Conservation (phyloP, 768 basidiomycete genomes). For the Lactifluus volemus region DNA sequence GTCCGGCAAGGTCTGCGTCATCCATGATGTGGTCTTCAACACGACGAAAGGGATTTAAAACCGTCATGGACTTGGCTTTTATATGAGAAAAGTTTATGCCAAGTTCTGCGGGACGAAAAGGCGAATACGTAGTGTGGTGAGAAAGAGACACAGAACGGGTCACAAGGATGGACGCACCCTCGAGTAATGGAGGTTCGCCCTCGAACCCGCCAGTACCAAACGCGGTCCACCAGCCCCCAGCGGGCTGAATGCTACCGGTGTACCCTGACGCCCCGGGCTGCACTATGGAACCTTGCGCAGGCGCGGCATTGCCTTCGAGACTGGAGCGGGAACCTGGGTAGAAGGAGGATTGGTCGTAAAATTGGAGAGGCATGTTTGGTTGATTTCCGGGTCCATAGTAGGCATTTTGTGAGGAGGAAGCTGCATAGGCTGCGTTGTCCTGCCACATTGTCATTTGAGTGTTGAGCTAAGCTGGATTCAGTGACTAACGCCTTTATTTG, state of each 20-base stretch:
- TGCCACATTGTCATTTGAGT: constrained; percentile 55
- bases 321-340: constrained; percentile 70
- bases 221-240: constrained; percentile 88
- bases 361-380: constrained; percentile 56
- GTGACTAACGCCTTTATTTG: not conserved
- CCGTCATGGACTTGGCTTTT: constrained; percentile 86
- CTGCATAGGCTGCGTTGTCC: constrained; percentile 51
- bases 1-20: constrained; percentile 95
- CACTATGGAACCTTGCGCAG: constrained; percentile 43
- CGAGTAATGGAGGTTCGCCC: constrained; percentile 89
- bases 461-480: not conserved
- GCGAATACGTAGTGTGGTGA: not conserved
- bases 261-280: constrained; percentile 42
- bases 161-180: constrained; percentile 49
- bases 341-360: constrained; percentile 58
- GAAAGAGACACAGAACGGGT: not conserved
- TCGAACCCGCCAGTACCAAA: constrained; percentile 94
- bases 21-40: constrained; percentile 96
- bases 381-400: constrained; percentile 45
- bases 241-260: constrained; percentile 64
- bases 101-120: constrained; percentile 50
- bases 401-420: constrained; percentile 48
- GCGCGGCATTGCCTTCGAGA: constrained; percentile 58
- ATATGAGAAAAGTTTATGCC: constrained; percentile 98
- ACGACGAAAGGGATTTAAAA: constrained; percentile 81